Conservation (phyloP, 2,329 filamentous ascomycete genomes). For the Aspergillus novoparasiticus region DNA sequence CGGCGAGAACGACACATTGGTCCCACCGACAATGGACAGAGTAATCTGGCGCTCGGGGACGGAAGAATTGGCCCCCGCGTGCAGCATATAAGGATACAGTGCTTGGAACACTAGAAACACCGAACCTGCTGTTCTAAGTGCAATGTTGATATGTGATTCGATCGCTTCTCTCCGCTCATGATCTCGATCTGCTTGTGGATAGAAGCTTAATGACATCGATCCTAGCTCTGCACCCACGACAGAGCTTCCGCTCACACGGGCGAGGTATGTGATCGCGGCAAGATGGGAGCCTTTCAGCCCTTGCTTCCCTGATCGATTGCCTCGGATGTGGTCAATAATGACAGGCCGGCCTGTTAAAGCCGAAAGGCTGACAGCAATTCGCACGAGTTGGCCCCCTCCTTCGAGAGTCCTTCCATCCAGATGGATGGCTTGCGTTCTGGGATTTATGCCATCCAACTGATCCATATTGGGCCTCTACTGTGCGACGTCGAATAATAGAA, state of each 20-base stretch:
- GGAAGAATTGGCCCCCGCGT: constrained; percentile 32
- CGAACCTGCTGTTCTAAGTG: constrained; percentile 54
- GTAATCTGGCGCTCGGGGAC: constrained; percentile 25
- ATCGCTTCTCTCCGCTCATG: constrained; percentile 19
- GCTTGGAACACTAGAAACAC: constrained; percentile 62
- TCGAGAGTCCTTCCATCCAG: constrained; percentile 62
- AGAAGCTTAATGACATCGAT: constrained; percentile 38
- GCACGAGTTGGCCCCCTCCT: constrained; percentile 64
- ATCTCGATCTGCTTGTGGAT: constrained; percentile 22
- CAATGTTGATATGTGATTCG: constrained; percentile 42
- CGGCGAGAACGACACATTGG: constrained; percentile 58
- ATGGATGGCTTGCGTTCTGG: constrained; percentile 26
- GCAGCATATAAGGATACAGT: constrained; percentile 60
- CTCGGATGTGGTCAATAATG: constrained; percentile 57
- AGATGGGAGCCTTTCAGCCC: constrained; percentile 62
- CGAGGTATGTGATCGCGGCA: constrained; percentile 57
- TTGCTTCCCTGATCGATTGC: constrained; percentile 50
- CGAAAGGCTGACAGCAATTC: constrained; percentile 58
- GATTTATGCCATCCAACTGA: not conserved
- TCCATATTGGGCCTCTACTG: not conserved
- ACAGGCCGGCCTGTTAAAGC: constrained; percentile 55
- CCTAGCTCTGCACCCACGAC: constrained; percentile 39
- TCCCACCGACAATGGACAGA: constrained; percentile 58
- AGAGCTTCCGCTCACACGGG: constrained; percentile 50
- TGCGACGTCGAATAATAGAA: not conserved